Conservation (phyloP, 257 asterid genomes). For the Penstemon newberryi region DNA sequence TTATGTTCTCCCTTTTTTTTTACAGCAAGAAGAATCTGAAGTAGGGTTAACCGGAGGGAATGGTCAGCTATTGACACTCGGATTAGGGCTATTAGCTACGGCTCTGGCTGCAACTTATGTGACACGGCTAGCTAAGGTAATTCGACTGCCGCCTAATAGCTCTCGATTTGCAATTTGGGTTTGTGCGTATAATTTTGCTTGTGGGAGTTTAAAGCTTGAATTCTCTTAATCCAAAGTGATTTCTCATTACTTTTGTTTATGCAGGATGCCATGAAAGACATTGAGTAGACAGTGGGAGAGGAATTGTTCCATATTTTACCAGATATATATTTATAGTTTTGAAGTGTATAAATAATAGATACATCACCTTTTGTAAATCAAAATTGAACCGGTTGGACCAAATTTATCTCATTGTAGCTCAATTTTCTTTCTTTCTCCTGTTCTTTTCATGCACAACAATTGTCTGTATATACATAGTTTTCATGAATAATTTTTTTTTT, state of each 20-base stretch:
- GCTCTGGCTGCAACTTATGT: constrained; percentile 87
- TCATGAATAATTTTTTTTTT: neutral
- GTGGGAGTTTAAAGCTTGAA: neutral
- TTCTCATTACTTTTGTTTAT: constrained; percentile 1
- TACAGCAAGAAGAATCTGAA: constrained; percentile 86
- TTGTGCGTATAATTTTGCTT: too few relatives aligned
- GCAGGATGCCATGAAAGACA: constrained; percentile 61
- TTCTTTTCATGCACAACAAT: neutral
- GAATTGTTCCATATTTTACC: neutral
- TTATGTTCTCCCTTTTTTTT: neutral
- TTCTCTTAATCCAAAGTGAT: constrained; percentile 2
- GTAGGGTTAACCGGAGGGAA: constrained; percentile 64
- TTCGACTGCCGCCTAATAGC: neutral
- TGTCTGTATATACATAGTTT: neutral
- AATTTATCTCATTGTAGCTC: neutral
- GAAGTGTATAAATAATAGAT: constrained; percentile 20
- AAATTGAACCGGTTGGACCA: neutral
- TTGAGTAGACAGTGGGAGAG: constrained; percentile 35
- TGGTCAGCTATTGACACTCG: constrained; percentile 77
- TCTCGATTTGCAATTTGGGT: neutral
- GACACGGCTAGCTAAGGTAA: constrained; percentile 88
- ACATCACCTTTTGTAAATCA: constrained; percentile 23
- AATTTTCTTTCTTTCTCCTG: neutral
- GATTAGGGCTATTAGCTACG: constrained; percentile 74
- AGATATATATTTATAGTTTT: neutral